Percentiles rank a stretch among this genome's conserved stretches.
Conservation (phyloP, 441 rosid species). For the Erysimum pusillum region DNA sequence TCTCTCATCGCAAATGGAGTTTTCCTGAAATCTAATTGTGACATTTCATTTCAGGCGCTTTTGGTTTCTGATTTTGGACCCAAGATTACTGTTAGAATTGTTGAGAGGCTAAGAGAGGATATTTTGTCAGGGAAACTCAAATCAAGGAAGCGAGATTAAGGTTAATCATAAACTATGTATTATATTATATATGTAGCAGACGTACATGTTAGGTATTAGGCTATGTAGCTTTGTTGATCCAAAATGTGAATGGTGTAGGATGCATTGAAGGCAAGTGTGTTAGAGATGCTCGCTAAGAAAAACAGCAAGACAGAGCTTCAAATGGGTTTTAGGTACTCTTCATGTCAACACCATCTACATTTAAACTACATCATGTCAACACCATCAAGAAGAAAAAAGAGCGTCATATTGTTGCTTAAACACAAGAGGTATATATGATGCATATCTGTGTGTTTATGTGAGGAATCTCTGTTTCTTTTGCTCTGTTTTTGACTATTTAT, state of each 20-base stretch:
- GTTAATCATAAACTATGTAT: constrained; percentile 34
- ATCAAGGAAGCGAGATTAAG: constrained; percentile 90
- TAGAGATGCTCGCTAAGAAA: constrained; percentile 71
- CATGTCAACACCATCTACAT: neutral
- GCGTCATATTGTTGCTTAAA: too few species aligned
- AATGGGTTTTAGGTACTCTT: constrained; percentile 82
- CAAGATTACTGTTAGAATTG: constrained; percentile 82
- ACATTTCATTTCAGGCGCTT: constrained; percentile 57
- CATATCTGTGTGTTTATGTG: too few species aligned
- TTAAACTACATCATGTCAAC: too few species aligned
- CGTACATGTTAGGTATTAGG: neutral
- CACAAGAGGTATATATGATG: too few species aligned
- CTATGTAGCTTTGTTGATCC: constrained; percentile 1
- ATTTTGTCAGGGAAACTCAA: constrained; percentile 86
- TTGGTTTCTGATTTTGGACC: constrained; percentile 97
- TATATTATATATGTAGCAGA: neutral
- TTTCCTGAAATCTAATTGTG: neutral
- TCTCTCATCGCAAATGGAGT: constrained; percentile 1
- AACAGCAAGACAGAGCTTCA: constrained; percentile 86
- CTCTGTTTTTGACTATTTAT: too few species aligned
- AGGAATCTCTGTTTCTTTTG: too few species aligned
- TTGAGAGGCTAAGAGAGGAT: constrained; percentile 84
- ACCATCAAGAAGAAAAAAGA: too few species aligned
- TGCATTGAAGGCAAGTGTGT: constrained; percentile 79
- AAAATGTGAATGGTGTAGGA: constrained; percentile 54